These are phyloP conservation scores for Brachypodium distachyon DNA, from an alignment of 202 grass and related monocot genomes.

Conservation along the genomic window DNA sequence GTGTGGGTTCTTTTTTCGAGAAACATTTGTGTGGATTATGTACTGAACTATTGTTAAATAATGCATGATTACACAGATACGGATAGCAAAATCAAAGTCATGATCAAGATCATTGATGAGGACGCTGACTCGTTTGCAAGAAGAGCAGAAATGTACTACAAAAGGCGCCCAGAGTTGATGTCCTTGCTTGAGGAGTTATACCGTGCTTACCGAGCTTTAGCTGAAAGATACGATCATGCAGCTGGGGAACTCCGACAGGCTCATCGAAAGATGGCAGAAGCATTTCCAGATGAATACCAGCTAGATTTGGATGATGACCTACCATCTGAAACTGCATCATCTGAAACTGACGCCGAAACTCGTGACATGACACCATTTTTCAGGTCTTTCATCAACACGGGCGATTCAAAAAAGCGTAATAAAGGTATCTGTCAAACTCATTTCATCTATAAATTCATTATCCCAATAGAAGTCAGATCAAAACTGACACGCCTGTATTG, in stretches of 20 bases:
- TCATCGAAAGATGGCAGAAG: conserved; percentile 84
- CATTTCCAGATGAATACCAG: conserved; percentile 73
- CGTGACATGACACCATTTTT: conserved; percentile 48
- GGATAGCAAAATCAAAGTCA: conserved; percentile 82
- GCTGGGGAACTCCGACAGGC: conserved; percentile 79
- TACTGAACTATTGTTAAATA: conserved; percentile 16
- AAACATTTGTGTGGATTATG: neutral
- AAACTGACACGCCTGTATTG: neutral
- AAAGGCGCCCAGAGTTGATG: conserved; percentile 82
- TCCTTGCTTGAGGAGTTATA: conserved; percentile 92
- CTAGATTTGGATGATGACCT: conserved; percentile 72
- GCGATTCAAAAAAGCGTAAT: conserved; percentile 40
- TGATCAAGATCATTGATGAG: conserved; percentile 97
- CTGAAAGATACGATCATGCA: conserved; percentile 89
- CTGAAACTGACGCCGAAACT: conserved; percentile 29
- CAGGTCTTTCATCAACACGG: conserved; percentile 44
- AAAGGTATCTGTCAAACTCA: conserved; percentile 44
- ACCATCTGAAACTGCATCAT: conserved; percentile 42
- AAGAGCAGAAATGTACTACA: conserved; percentile 98
- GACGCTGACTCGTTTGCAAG: conserved; percentile 94
- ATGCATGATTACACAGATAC: conserved; percentile 48
- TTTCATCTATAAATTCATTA: neutral
- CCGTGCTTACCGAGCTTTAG: conserved; percentile 85
- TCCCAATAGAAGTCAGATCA: neutral
- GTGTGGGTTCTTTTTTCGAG: no score